These are phyloP conservation scores for Yamadazyma aaseri DNA, from an alignment of 1,139 yeast genomes.

Conservation along the genomic window DNA sequence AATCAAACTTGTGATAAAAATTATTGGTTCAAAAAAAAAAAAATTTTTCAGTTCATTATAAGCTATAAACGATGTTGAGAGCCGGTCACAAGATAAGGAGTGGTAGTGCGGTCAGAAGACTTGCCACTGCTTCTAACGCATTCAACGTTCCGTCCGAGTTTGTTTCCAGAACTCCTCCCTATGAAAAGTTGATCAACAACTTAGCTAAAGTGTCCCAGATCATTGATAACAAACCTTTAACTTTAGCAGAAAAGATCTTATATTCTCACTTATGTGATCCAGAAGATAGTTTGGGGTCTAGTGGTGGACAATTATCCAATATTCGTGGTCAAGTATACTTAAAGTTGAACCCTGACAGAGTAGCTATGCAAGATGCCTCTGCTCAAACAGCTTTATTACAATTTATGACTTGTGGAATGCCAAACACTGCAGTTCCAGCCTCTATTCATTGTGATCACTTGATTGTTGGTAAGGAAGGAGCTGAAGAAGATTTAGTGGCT, in stretches of 20 bases:
- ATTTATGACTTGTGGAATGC: conserved; percentile 97
- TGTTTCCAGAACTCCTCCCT: conserved; percentile 81
- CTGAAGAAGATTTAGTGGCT: conserved; percentile 87
- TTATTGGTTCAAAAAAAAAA: conserved; percentile 11
- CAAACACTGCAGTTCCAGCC: conserved; percentile 92
- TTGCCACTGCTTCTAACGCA: conserved; percentile 33
- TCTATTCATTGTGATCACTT: conserved; percentile 99
- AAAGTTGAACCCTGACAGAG: conserved; percentile 94
- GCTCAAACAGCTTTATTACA: conserved; percentile 99
- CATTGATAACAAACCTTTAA: conserved; percentile 70
- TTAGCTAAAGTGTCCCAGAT: conserved; percentile 62
- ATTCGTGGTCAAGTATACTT: conserved; percentile 84
- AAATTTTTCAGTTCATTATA: conserved; percentile 3
- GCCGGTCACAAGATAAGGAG: conserved; percentile 1
- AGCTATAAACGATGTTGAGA: conserved; percentile 6
- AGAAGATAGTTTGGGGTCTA: conserved; percentile 63
- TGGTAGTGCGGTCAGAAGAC: background rate
- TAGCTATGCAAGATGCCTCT: conserved; percentile 99
- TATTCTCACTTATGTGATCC: conserved; percentile 89
- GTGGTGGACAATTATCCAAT: conserved; percentile 47
- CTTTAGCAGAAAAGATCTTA: conserved; percentile 89
- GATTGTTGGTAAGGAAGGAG: conserved; percentile 97
- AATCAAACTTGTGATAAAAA: conserved; percentile 11
- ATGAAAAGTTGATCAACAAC: conserved; percentile 66
- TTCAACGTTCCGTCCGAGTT: conserved; percentile 56